A percentile compares a stretch with the other conserved stretches of the same genome.
Evolutionary conservation across 1,284 basidiomycete species (phyloP).

Genomic region (Melampsora americana): DNA sequence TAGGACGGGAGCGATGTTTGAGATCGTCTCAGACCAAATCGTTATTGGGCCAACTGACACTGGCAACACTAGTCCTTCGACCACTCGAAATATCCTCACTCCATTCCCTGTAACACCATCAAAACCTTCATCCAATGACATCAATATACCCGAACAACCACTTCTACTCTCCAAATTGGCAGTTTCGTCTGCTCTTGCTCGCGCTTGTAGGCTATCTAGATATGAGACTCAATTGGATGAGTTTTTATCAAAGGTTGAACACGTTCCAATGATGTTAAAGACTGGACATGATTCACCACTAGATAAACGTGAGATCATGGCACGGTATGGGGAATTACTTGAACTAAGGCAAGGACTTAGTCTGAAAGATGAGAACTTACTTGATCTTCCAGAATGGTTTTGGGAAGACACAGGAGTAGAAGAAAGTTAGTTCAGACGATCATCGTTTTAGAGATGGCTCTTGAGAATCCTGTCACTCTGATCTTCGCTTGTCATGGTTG

Average conservation of each 20-base stretch:
- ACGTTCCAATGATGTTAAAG: slow-evolving; percentile 28
- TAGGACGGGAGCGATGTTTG: slow-evolving; percentile 28
- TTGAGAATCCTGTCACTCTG: not conserved
- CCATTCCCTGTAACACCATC: slow-evolving; percentile 15
- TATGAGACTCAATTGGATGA: slow-evolving; percentile 34
- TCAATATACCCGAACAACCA: slow-evolving; percentile 1
- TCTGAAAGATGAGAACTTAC: slow-evolving; percentile 34
- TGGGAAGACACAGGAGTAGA: slow-evolving; percentile 42
- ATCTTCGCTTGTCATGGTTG: not conserved
- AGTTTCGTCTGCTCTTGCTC: slow-evolving; percentile 23
- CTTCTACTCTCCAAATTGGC: slow-evolving; percentile 28
- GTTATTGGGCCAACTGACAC: slow-evolving; percentile 11
- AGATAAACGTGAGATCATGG: slow-evolving; percentile 33
- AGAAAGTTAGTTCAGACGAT: slow-evolving; percentile 20
- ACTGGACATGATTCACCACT: slow-evolving; percentile 33
- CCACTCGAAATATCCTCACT: slow-evolving; percentile 20
- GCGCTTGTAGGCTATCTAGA: slow-evolving; percentile 34
- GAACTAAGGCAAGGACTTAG: slow-evolving; percentile 36
- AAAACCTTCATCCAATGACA: not conserved
- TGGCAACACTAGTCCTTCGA: not conserved
- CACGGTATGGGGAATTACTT: slow-evolving; percentile 35
- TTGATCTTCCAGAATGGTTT: slow-evolving; percentile 43
- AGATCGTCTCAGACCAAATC: slow-evolving; percentile 28
- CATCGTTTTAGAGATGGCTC: not conserved
- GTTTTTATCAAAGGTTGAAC: slow-evolving; percentile 39